Conservation (phyloP, 371 early-diverging fungal genomes). For the Mortierella sp. region DNA sequence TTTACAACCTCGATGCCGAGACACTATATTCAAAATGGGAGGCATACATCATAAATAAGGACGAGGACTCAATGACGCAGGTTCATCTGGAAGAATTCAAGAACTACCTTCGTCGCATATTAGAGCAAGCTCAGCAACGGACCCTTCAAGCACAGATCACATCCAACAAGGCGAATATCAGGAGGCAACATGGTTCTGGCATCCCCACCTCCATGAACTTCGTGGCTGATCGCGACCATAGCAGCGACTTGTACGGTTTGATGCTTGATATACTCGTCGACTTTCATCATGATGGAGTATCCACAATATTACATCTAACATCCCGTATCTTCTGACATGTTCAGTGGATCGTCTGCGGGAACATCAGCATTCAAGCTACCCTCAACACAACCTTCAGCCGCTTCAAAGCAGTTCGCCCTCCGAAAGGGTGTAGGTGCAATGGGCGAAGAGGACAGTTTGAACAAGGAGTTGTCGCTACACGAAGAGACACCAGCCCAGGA, state of each 20-base stretch:
- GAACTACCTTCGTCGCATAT: conserved; percentile 21
- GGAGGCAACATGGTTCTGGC: conserved; percentile 18
- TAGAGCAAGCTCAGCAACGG: conserved; percentile 35
- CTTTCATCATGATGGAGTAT: neutral
- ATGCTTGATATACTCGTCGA: neutral
- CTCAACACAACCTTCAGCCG: conserved; percentile 15
- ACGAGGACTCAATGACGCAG: conserved; percentile 31
- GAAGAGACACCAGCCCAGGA: conserved; percentile 7
- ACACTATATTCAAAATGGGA: conserved; percentile 55
- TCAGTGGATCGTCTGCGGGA: conserved; percentile 8
- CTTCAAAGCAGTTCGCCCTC: conserved; percentile 41
- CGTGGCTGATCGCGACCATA: conserved; percentile 13
- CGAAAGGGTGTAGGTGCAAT: conserved; percentile 25
- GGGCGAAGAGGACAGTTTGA: conserved; percentile 38
- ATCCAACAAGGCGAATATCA: conserved; percentile 29
- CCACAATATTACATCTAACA: too few species aligned
- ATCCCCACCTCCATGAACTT: conserved; percentile 1
- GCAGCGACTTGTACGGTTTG: conserved; percentile 12
- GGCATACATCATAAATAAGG: conserved; percentile 45
- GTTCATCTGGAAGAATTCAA: conserved; percentile 40
- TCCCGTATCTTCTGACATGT: too few species aligned
- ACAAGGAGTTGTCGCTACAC: conserved; percentile 21
- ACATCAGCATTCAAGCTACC: neutral
- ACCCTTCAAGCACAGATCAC: conserved; percentile 4
- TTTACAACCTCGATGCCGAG: conserved; percentile 43